Base-by-base conservation (phyloP, 768 basidiomycete species). In the Amanita exitialis region DNA sequence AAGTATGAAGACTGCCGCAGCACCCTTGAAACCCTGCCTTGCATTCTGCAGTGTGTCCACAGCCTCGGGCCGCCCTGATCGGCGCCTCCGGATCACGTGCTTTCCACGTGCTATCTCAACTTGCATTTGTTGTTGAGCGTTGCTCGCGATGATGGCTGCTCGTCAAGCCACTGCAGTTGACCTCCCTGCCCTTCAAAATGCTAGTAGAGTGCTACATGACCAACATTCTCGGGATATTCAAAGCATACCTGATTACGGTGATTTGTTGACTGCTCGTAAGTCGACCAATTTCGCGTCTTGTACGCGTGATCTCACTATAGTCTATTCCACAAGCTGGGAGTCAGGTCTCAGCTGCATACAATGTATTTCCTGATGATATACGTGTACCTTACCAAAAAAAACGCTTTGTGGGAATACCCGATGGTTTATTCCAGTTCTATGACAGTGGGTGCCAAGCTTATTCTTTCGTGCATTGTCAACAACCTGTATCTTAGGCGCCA, bases 381-480 rank as follows among this genome's bases (percentile, higher is more conserved):
- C 78, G 84, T 56, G 81, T 86, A 4, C 87, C 87, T 1, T 90
- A 84, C 61, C 86, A 88, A 66, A 89, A 88, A 63, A 71, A 80
- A 59, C 79, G 78, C 56, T 79, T 87, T 49, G 70, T 87, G 56
- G 75, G 78, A n/a, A 86, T 90, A 18, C 87, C 87, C 13, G 87
- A 89, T 51, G 77, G 77, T 5, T 69, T 89, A 48, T 89, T 87
- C 51, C 80, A 88, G 59, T 83, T 84, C 61, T 89, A 84, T 63
- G 81, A 83, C 57, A 80, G 87, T 86, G 51, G 54, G 78, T 66
- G 51, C 28, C 32, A 36, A 37, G n/a, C n/a, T 38, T 4, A 16
- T 48, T 16, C 5, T 25, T 36, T 48, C 35, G 16, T 38, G 10
- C 25, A n/a, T 16, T 25, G 35, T 6, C 39, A 39, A 57, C 47